Conservation (phyloP, 179 eudicot species). For the Heliamphora pulchella region DNA sequence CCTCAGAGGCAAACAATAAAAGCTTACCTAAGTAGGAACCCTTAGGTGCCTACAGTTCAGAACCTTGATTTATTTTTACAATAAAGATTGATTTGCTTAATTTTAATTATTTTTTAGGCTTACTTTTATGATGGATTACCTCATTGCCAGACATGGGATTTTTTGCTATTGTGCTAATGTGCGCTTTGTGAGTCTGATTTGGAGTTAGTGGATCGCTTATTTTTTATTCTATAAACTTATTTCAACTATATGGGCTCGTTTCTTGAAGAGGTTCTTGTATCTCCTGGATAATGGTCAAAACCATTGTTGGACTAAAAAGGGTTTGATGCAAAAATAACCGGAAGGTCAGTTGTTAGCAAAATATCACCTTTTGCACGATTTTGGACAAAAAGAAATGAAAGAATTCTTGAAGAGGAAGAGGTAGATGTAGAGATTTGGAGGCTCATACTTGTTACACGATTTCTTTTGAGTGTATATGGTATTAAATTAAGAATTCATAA, state of each 20-base stretch:
- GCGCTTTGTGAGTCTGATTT: neutral
- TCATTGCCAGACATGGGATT: neutral
- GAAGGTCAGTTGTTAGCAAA: neutral
- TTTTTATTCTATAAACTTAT: too few relatives aligned
- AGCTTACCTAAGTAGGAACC: neutral
- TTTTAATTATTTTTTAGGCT: too few relatives aligned
- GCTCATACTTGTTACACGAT: neutral
- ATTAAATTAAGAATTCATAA: too few relatives aligned
- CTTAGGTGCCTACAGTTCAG: too few relatives aligned
- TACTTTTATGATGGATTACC: neutral
- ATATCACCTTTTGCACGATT: neutral
- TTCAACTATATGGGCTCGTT: too few relatives aligned
- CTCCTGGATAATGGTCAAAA: neutral
- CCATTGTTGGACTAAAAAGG: neutral
- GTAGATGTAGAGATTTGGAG: neutral
- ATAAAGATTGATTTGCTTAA: too few relatives aligned
- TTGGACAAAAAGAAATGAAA: neutral
- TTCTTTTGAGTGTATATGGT: neutral
- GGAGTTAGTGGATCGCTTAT: neutral
- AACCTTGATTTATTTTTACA: neutral
- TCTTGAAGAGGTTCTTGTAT: neutral
- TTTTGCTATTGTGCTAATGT: too few relatives aligned
- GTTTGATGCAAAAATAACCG: neutral
- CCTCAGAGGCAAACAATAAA: neutral
- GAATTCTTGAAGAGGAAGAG: neutral